Evolutionary conservation across 768 basidiomycete genomes (phyloP).

Genomic region (Xerocomus brunneocitrinus): DNA sequence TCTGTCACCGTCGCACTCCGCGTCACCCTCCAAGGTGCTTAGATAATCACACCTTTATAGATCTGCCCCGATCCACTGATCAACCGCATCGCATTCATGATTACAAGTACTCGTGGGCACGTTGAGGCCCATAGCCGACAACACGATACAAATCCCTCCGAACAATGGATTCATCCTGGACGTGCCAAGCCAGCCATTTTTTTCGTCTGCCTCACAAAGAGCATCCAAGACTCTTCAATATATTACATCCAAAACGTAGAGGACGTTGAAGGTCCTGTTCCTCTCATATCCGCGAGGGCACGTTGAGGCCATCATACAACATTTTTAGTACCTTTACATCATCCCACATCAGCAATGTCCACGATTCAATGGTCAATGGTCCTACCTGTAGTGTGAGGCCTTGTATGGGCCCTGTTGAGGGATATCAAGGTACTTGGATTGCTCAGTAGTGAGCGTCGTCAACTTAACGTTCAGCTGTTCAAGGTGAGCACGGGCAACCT

Average conservation of each 20-base stretch:
- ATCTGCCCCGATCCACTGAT: slow-evolving; percentile 12
- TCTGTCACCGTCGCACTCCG: slow-evolving; percentile 23
- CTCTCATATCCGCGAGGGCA: slow-evolving; percentile 56
- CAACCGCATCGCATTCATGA: slow-evolving; percentile 2
- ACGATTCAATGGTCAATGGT: neutral
- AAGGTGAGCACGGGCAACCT: slow-evolving; percentile 96
- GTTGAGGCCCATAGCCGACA: slow-evolving; percentile 33
- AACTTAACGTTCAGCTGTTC: slow-evolving; percentile 91
- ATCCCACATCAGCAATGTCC: neutral
- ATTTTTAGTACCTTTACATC: slow-evolving; percentile 28
- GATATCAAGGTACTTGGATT: slow-evolving; percentile 90
- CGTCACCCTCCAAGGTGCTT: slow-evolving; percentile 14
- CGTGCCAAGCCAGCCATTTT: slow-evolving; percentile 9
- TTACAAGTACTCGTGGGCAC: slow-evolving; percentile 20
- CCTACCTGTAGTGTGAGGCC: slow-evolving; percentile 62
- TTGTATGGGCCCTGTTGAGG: slow-evolving; percentile 80
- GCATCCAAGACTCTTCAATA: slow-evolving; percentile 45
- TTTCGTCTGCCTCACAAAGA: slow-evolving; percentile 22
- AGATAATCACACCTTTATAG: slow-evolving; percentile 15
- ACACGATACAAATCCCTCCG: neutral
- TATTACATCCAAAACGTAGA: slow-evolving; percentile 40
- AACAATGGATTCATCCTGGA: neutral
- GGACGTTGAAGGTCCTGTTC: slow-evolving; percentile 68
- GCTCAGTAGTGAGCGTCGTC: slow-evolving; percentile 64
- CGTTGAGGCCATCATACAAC: slow-evolving; percentile 67